Percentiles rank a stretch among this genome's conserved stretches.
Conservation (phyloP, 208 protist genomes). For the Acanthamoeba pearcei region DNA sequence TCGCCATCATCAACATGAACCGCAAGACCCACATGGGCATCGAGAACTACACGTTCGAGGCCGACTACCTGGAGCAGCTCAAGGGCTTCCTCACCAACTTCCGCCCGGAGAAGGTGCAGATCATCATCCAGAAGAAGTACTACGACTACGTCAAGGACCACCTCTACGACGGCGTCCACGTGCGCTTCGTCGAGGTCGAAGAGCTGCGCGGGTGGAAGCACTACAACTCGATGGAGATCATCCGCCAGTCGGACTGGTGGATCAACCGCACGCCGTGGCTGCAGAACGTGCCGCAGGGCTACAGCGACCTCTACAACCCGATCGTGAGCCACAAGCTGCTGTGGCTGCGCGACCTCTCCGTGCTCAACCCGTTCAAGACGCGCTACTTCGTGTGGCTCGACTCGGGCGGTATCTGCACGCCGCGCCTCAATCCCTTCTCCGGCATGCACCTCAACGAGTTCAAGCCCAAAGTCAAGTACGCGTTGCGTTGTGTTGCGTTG, state of each 20-base stretch:
- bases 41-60: slow-evolving; percentile 71
- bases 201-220: slow-evolving; percentile 26
- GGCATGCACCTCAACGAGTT: slow-evolving; percentile 36
- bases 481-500: background rate
- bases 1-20: slow-evolving; percentile 71
- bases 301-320: slow-evolving; percentile 72
- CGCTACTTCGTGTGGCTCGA: slow-evolving; percentile 66
- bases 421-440: background rate
- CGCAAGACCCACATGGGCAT: slow-evolving; percentile 45
- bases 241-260: slow-evolving; percentile 36
- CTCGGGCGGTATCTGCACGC: slow-evolving; percentile 57
- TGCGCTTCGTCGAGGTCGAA: slow-evolving; percentile 64
- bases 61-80: slow-evolving; percentile 29
- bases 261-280: slow-evolving; percentile 23
- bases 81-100: slow-evolving; percentile 4
- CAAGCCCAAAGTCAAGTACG: slow-evolving; percentile 61
- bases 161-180: slow-evolving; percentile 29
- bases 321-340: slow-evolving; percentile 61
- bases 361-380: slow-evolving; percentile 71
- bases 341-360: slow-evolving; percentile 52
- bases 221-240: slow-evolving; percentile 10
- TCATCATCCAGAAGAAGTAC: slow-evolving; percentile 64
- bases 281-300: slow-evolving; percentile 42
- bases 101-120: slow-evolving; percentile 24
- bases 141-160: slow-evolving; percentile 12